These are phyloP conservation scores for Termitomyces sp. DNA, from an alignment of 768 basidiomycete genomes.

Conservation along the genomic window DNA sequence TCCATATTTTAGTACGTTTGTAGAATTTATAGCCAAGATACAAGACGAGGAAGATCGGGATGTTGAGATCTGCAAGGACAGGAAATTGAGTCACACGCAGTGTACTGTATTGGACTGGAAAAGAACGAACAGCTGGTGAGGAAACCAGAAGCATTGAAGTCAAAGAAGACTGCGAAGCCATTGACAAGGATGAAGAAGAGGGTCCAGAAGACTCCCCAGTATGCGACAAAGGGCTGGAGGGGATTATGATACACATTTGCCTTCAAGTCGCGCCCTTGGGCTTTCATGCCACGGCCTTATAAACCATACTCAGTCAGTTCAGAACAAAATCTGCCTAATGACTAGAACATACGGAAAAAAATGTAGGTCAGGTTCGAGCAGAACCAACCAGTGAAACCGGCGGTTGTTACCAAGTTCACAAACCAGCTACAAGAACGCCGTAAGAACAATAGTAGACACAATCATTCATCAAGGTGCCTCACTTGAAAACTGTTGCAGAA, in stretches of 20 bases:
- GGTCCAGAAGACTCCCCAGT: conserved; percentile 70
- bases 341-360: conserved; percentile 52
- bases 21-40: conserved; percentile 41
- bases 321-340: not conserved
- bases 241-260: conserved; percentile 59
- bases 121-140: conserved; percentile 35
- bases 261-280: conserved; percentile 60
- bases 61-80: conserved; percentile 36
- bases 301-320: not conserved
- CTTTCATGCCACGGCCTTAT: conserved; percentile 55
- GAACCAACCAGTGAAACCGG: conserved; percentile 67
- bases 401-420: conserved; percentile 61
- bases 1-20: conserved; percentile 46
- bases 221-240: conserved; percentile 65
- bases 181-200: conserved; percentile 52
- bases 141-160: conserved; percentile 51
- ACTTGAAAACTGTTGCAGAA: conserved; percentile 56
- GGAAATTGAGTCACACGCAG: not conserved
- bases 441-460: not conserved
- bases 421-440: conserved; percentile 48
- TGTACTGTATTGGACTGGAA: not conserved
- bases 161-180: conserved; percentile 59
- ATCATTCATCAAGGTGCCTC: not conserved
- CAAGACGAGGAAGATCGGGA: conserved; percentile 40
- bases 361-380: conserved; percentile 70